A percentile compares a stretch with the other conserved stretches of the same genome.
Conservation (phyloP, 139 green algal species). For the Chlamydomonas sphaeroides region DNA sequence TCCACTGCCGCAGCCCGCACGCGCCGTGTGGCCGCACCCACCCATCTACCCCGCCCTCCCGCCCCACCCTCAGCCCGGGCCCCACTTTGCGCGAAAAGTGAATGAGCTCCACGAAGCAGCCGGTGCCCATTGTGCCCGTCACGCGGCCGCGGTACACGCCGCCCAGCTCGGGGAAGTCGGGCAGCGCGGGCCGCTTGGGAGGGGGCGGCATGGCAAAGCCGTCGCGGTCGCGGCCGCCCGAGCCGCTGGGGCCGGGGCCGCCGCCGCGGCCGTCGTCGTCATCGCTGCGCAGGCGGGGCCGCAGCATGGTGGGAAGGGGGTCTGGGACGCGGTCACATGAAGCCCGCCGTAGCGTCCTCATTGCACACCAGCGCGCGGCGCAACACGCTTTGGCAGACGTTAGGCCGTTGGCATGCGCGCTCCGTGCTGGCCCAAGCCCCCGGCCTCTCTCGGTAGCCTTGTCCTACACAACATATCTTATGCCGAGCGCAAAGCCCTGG, state of each 20-base stretch:
- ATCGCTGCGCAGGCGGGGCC: conserved; percentile 1
- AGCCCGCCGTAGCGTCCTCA: too few species aligned
- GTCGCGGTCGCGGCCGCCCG: conserved; percentile 5
- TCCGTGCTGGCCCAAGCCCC: neutral
- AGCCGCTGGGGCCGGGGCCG: neutral
- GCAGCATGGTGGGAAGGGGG: neutral
- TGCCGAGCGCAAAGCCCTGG: too few species aligned
- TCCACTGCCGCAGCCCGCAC: too few species aligned
- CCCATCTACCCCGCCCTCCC: too few species aligned
- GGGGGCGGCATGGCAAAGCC: conserved; percentile 42
- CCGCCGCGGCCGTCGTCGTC: neutral
- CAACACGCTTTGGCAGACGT: too few species aligned
- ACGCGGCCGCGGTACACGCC: conserved; percentile 79
- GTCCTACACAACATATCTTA: neutral
- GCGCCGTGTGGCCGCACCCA: too few species aligned
- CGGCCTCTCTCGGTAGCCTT: too few species aligned
- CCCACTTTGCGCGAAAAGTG: conserved; percentile 67
- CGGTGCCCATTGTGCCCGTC: conserved; percentile 94
- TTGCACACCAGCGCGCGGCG: too few species aligned
- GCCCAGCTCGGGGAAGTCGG: conserved; percentile 77
- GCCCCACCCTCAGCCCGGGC: too few species aligned
- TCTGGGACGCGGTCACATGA: too few species aligned
- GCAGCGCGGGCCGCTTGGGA: conserved; percentile 44
- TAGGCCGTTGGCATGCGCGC: too few species aligned
- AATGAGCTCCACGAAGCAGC: conserved; percentile 95